Evolutionary conservation across 768 basidiomycete genomes (phyloP).

Genomic region (Cyclocybe cylindracea): DNA sequence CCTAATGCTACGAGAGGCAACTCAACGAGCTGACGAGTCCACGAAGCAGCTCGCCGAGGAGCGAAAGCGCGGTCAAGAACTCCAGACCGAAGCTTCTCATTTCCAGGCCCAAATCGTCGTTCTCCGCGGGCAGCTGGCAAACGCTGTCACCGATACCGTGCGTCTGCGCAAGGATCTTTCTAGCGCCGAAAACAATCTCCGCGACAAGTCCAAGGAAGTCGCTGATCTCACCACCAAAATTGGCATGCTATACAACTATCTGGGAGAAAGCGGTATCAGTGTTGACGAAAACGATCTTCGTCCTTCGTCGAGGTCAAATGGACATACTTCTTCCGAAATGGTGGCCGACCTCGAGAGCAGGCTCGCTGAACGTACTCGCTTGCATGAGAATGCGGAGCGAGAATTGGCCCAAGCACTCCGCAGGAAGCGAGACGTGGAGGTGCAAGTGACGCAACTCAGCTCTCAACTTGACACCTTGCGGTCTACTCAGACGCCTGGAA

Average conservation of each 20-base stretch:
- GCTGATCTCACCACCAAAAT: slow-evolving; percentile 74
- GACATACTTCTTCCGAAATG: slow-evolving; percentile 39
- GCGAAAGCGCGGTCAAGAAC: slow-evolving; percentile 60
- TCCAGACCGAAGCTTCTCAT: slow-evolving; percentile 62
- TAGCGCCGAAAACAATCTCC: slow-evolving; percentile 64
- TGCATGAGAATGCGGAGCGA: slow-evolving; percentile 74
- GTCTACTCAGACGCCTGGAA: slow-evolving; percentile 55
- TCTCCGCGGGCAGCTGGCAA: slow-evolving; percentile 72
- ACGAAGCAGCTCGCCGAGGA: slow-evolving; percentile 69
- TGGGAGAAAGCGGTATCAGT: slow-evolving; percentile 85
- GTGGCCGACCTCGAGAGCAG: slow-evolving; percentile 77
- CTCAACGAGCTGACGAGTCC: slow-evolving; percentile 68
- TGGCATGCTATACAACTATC: slow-evolving; percentile 79
- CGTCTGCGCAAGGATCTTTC: slow-evolving; percentile 69
- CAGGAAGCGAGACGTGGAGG: slow-evolving; percentile 74
- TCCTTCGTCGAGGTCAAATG: slow-evolving; percentile 40
- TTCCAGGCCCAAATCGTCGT: slow-evolving; percentile 75
- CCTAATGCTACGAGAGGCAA: slow-evolving; percentile 76
- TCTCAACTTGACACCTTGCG: slow-evolving; percentile 68
- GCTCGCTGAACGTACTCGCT: slow-evolving; percentile 69
- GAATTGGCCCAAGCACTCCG: slow-evolving; percentile 68
- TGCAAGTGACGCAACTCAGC: slow-evolving; percentile 63
- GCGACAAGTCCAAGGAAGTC: slow-evolving; percentile 62
- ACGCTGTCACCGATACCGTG: slow-evolving; percentile 66
- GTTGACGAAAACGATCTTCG: slow-evolving; percentile 71